Base-by-base conservation (phyloP, 2,329 filamentous ascomycete species). In the Xylariaceae sp. region DNA sequence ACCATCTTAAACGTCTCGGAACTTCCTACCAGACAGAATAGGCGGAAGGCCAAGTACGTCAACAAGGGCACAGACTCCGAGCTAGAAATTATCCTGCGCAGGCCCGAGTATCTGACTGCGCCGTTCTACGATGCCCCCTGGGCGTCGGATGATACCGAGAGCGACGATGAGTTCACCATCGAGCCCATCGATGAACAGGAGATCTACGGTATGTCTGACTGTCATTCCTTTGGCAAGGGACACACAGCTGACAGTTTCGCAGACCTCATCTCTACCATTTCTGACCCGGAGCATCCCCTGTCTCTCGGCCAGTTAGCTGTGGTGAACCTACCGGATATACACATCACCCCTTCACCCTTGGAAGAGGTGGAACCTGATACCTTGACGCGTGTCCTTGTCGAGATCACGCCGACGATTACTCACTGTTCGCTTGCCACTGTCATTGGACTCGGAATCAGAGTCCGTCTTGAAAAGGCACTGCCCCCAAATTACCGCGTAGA, bases 121-220 rank as follows among this genome's bases (percentile, higher is more conserved):
- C 64, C 66, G 4, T 65, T 68, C 50, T 62, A 53, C 49, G 62
- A 63, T 34, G 54, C 59, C 31, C 56, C 60, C 18, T 58, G 60
- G 48, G 65, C 32, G 11, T 35, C 63, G 14, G 61, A 66, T 31
- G 63, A 62, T 15, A 54, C 54, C 5, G 55, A 58, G 16, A 59
- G 62, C 34, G 67, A 77, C 35, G 76, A 80, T 41, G 77, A 82
- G 42, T 73, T 78, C 34, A 68, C 70, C 1, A 71, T 81, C 24
- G 89, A 97, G 53, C 85, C 85, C 41, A 95, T 98, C 51, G 92
- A 98, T 59, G 87, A 94, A 62, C 92, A 96, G 63, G 92, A 98
- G 65, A 90, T 98, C 29, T 98, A 90, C 60, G 88, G 88, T 92
- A 68, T 47, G 69, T 43, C 31, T 7, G 18, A 16, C 28, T 12